These are phyloP conservation scores for Linanthus parryae DNA, from an alignment of 148 eudicot genomes.

Conservation along the genomic window DNA sequence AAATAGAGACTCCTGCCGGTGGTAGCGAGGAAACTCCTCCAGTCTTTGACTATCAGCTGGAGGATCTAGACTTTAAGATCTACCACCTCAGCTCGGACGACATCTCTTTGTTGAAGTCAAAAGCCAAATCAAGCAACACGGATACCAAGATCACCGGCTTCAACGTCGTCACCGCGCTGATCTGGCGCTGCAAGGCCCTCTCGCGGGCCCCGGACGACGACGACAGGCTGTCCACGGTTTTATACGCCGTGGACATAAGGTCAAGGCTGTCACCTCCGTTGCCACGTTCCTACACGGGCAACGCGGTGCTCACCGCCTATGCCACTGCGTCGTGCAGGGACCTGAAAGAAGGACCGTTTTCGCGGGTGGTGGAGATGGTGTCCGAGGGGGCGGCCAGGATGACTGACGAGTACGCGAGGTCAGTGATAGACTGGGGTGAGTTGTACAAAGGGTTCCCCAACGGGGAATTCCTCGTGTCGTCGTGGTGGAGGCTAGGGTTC, in stretches of 20 bases:
- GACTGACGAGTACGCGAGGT: conserved; percentile 69
- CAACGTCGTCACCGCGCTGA: conserved; percentile 58
- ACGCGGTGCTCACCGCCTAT: conserved; percentile 78
- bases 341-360: conserved; percentile 43
- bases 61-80: conserved; percentile 59
- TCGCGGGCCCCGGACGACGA: conserved; percentile 19
- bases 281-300: conserved; percentile 54
- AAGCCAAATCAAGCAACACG: conserved; percentile 11
- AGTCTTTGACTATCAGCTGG: conserved; percentile 37
- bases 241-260: conserved; percentile 70
- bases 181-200: conserved; percentile 88
- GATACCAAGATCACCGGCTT: conserved; percentile 51
- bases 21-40: conserved; percentile 15
- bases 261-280: conserved; percentile 50
- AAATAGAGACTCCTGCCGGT: conserved; percentile 36
- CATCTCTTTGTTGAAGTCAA: conserved; percentile 39
- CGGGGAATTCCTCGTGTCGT: conserved; percentile 80
- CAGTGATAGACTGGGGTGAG: conserved; percentile 87
- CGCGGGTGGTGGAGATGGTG: conserved; percentile 51
- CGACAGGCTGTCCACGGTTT: conserved; percentile 41
- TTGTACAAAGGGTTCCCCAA: conserved; percentile 68
- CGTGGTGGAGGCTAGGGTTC: conserved; percentile 98
- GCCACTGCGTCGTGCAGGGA: conserved; percentile 47
- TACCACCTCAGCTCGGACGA: conserved; percentile 44
- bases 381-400: conserved; percentile 55